Evolutionary conservation across 1,284 basidiomycete genomes (phyloP).

Genomic region (Erythrobasidium hasegawianum): DNA sequence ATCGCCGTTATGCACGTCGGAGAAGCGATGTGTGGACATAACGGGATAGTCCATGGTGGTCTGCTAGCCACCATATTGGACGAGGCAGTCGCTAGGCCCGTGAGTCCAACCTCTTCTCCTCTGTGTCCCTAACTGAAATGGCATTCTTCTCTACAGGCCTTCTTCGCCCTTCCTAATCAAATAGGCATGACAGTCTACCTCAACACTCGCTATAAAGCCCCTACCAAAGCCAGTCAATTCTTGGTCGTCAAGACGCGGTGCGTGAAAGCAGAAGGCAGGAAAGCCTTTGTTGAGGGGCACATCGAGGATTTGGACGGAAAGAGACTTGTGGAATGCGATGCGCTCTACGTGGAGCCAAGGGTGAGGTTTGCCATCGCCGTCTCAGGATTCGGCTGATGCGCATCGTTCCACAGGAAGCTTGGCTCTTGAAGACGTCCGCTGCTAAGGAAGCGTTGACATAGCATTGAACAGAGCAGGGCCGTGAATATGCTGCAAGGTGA

Average conservation of each 20-base stretch:
- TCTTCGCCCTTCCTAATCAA: conserved; percentile 75
- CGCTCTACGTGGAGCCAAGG: conserved; percentile 29
- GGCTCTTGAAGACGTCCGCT: conserved; percentile 22
- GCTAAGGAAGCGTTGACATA: conserved; percentile 29
- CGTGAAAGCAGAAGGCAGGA: conserved; percentile 66
- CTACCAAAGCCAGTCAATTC: conserved; percentile 56
- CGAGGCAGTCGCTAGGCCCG: conserved; percentile 76
- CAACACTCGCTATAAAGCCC: conserved; percentile 48
- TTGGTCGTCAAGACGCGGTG: conserved; percentile 67
- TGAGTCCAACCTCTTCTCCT: conserved; percentile 51
- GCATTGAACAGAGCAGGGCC: too few species aligned
- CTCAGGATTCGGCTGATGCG: not conserved
- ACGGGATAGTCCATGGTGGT: conserved; percentile 75
- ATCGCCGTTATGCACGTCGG: conserved; percentile 75
- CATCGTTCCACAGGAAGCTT: conserved; percentile 14
- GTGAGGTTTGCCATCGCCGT: not conserved
- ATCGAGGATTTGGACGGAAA: conserved; percentile 75
- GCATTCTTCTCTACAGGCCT: conserved; percentile 58
- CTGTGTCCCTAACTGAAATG: not conserved
- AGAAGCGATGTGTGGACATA: conserved; percentile 62
- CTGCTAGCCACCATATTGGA: conserved; percentile 84
- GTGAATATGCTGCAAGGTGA: too few species aligned
- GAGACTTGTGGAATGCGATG: conserved; percentile 68
- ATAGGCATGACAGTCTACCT: conserved; percentile 81
- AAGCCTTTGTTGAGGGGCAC: conserved; percentile 64